Evolutionary conservation across 352 stramenopile species (phyloP), one percentile per base, ranked within the genome.

Genomic region (Pythium periplocum): DNA sequence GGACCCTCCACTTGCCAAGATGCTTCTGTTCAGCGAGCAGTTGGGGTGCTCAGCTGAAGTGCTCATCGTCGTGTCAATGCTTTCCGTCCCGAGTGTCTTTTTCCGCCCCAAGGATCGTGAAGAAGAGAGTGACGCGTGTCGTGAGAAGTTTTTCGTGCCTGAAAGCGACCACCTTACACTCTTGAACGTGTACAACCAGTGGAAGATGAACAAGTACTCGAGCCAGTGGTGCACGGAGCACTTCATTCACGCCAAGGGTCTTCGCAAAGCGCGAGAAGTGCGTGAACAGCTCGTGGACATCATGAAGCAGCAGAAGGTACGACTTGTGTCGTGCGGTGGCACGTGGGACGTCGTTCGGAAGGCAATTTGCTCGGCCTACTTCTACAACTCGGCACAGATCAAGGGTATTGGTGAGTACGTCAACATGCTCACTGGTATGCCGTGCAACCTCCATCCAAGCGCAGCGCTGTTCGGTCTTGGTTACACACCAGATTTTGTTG

Each of bases 401-500:
- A 99, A 99, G 75, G 96, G 96, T 17, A 98, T 99, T 53, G 96
- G 96, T 32, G 96, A 99, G 70, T 99, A 99, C 70, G 95, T 99
- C n/a, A 99, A 99, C 71, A 98, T 99, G 91, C 73, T 99, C 17
- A 98, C 90, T 36, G 96, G 96, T 11, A 98, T 99, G 73, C 96
- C 97, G 41, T 98, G 90, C 62, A 86, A 98, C 36, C 64, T 99
- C 26, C 97, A 99, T 70, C 97, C 97, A 7, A 98, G 90, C 44
- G 97, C 90, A 34, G 95, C 97, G n/a, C 66, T 99, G 11, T 99
- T 98, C 73, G 96, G 96, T 9, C 74, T 99, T 12, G 97, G 97
- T 12, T 99, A 99, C 75, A 99, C 96, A 30, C 97, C 97, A 11
- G 97, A 99, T 71, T 99, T 98, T 78, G 95, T 99, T 4, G 96